Base-by-base conservation (phyloP, 371 early-diverging fungal genomes). In the Choanephora cucurbitarum region DNA sequence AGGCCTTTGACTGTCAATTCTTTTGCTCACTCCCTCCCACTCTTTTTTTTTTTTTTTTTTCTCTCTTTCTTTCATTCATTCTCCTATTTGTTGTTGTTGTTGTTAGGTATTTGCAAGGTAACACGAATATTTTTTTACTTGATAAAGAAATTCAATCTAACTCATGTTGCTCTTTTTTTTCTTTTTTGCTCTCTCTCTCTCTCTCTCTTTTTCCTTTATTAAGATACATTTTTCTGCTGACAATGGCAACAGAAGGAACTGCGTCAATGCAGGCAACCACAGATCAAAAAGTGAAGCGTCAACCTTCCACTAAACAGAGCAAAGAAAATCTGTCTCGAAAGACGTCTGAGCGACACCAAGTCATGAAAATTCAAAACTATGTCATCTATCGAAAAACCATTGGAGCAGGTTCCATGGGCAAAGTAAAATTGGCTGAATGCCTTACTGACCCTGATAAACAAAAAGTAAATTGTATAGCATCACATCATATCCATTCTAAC, bases 371-470 rank as follows among this genome's bases (percentile, higher is more conserved):
- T 52, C 66, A 68, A 34, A 73, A 77, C 49, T 77, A 77, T 66
- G 67, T 77, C 40, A 73, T 77, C 43, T 71, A 69, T 46, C 55
- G 71, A 47, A 97, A 96, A 67, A 92, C 94, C 5, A 82, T 99
- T 47, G 99, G 99, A 17, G 93, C 92, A 34, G 99, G 99, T 14
- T 93, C 94, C 48, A 98, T 97, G 91, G 96, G 97, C 55, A 95
- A 95, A 72, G 99, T 99, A 44, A 97, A 98, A 64, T 75, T 98
- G 22, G 99, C 93, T 14, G 83, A 77, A 53, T 77, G 77, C 50
- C 23, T 73, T 41, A 71, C 71, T 4, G 77, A 77, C 49, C 52
- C 24, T 9, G 55, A 66, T 41, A 69, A 69, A 44, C 65, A 73
- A 58, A 71, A 77, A 56, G 73, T 73, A 67, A 58, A 11, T 11